These are phyloP conservation scores for Tulasnella sp. DNA, from an alignment of 768 basidiomycete genomes.

Conservation along the genomic window DNA sequence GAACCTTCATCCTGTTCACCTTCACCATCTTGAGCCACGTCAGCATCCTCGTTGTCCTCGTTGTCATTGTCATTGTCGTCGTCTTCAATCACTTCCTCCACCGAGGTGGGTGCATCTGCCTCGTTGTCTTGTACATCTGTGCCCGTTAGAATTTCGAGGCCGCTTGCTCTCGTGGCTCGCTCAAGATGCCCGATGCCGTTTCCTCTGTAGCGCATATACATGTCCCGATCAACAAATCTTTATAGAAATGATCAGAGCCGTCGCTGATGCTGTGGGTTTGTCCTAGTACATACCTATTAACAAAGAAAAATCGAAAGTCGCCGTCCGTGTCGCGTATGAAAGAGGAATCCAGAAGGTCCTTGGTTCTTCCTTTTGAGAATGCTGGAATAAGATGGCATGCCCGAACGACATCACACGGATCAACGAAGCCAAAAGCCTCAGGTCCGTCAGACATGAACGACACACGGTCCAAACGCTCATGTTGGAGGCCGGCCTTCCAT, in stretches of 20 bases:
- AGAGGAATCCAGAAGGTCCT: constrained; percentile 9
- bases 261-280: neutral
- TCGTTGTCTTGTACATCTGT: too few species aligned
- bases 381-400: constrained; percentile 34
- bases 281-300: constrained; percentile 25
- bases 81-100: too few species aligned
- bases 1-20: too few species aligned
- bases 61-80: too few species aligned
- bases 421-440: constrained; percentile 34
- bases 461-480: constrained; percentile 27
- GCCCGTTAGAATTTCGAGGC: too few species aligned
- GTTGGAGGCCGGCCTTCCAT: constrained; percentile 23
- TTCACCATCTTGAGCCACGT: too few species aligned
- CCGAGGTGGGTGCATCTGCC: too few species aligned
- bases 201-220: constrained; percentile 22
- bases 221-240: constrained; percentile 25
- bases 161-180: too few species aligned
- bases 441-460: constrained; percentile 29
- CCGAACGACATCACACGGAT: constrained; percentile 32
- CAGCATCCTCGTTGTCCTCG: too few species aligned
- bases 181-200: constrained; percentile 21
- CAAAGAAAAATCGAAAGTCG: constrained; percentile 30
- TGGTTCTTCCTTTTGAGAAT: constrained; percentile 24
- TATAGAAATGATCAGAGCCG: neutral
- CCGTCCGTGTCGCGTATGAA: constrained; percentile 16